phyloP scores from a whole-genome alignment of 2,329 filamentous ascomycete species.

The Lithohypha guttulata region DNA sequence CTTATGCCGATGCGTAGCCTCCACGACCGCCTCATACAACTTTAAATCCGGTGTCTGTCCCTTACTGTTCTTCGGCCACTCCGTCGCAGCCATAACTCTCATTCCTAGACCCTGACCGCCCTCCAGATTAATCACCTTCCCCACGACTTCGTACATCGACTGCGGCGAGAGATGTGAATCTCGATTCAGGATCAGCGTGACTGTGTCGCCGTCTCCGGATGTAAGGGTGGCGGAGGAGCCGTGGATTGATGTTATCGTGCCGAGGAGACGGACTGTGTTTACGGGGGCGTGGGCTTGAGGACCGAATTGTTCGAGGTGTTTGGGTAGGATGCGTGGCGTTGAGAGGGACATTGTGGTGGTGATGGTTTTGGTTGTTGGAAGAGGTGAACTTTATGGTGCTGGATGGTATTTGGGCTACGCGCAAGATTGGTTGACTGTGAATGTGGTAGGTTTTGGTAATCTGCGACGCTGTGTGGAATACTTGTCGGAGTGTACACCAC shows the following conservation, averaged over 20 bases:
- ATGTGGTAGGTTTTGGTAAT: too few relatives aligned
- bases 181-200: constrained; percentile 63
- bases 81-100: constrained; percentile 31
- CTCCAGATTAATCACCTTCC: constrained; percentile 35
- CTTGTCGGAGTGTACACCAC: too few relatives aligned
- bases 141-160: constrained; percentile 36
- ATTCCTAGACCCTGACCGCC: constrained; percentile 33
- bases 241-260: constrained; percentile 70
- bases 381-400: too few relatives aligned
- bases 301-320: constrained; percentile 67
- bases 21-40: constrained; percentile 67
- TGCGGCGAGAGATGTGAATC: constrained; percentile 36
- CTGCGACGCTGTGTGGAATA: too few relatives aligned
- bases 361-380: too few relatives aligned
- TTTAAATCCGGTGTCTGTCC: constrained; percentile 52
- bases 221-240: constrained; percentile 74
- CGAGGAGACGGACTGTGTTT: constrained; percentile 70
- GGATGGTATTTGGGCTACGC: too few relatives aligned
- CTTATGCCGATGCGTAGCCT: constrained; percentile 71
- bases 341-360: constrained; percentile 60
- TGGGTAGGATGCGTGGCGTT: constrained; percentile 72
- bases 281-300: constrained; percentile 33
- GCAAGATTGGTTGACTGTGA: too few relatives aligned
- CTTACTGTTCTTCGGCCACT: constrained; percentile 26
- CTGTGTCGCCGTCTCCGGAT: constrained; percentile 54